These are phyloP conservation scores for Dissophora globulifera DNA, from an alignment of 192 early-diverging fungal species.

Conservation along the genomic window DNA sequence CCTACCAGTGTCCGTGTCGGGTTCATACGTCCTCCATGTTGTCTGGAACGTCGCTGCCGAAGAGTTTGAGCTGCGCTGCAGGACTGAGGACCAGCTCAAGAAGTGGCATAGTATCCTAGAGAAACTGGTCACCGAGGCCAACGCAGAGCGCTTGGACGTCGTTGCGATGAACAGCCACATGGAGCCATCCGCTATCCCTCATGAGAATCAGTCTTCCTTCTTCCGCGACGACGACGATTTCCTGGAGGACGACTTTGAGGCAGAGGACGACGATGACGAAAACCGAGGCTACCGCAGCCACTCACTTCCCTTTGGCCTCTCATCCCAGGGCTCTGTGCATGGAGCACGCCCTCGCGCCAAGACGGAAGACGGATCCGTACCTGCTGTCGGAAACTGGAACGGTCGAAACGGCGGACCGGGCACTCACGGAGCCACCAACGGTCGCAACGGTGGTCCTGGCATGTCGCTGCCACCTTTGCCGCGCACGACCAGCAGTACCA, in stretches of 20 bases:
- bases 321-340: constrained; percentile 17
- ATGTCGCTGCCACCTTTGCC: constrained; percentile 53
- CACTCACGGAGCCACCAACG: constrained; percentile 4
- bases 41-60: constrained; percentile 86
- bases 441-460: constrained; percentile 20
- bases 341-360: constrained; percentile 37
- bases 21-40: constrained; percentile 71
- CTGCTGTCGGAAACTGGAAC: constrained; percentile 38
- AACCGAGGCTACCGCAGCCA: constrained; percentile 36
- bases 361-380: constrained; percentile 47
- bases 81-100: constrained; percentile 91
- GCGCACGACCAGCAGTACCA: constrained; percentile 41
- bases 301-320: constrained; percentile 51
- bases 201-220: constrained; percentile 48
- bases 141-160: constrained; percentile 28
- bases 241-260: constrained; percentile 56
- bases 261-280: constrained; percentile 52
- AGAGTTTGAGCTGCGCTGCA: constrained; percentile 86
- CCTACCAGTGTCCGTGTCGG: constrained; percentile 42
- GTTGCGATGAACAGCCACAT: constrained; percentile 24
- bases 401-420: constrained; percentile 9
- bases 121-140: constrained; percentile 68
- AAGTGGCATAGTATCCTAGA: constrained; percentile 88
- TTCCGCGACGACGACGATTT: constrained; percentile 57
- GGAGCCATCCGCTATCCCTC: constrained; percentile 4